Conservation (phyloP, 1,284 basidiomycete species). For the Ceratobasidium sp. region DNA sequence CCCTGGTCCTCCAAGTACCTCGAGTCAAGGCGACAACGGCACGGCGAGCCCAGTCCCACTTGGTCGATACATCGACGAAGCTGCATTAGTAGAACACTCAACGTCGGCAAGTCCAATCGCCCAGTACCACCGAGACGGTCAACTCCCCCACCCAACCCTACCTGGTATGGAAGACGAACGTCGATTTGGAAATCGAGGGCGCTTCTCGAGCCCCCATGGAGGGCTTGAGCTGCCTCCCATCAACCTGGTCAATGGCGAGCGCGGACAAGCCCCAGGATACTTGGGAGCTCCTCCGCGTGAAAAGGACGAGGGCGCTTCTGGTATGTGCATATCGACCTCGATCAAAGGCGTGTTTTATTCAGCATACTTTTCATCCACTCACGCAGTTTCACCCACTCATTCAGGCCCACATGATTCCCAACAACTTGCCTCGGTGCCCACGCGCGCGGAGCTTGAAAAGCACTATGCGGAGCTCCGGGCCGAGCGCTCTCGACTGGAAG, state of each 20-base stretch:
- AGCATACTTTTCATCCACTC: conserved; percentile 15
- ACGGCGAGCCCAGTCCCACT: conserved; percentile 27
- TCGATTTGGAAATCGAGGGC: conserved; percentile 30
- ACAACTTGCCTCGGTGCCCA: conserved; percentile 57
- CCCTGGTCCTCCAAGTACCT: conserved; percentile 33
- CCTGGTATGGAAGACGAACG: conserved; percentile 36
- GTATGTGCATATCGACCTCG: conserved; percentile 1
- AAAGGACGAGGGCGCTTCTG: conserved; percentile 19
- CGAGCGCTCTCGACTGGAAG: conserved; percentile 66
- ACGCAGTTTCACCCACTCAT: conserved; percentile 23
- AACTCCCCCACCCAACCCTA: conserved; percentile 21
- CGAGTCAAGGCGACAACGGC: conserved; percentile 29
- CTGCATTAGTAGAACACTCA: conserved; percentile 26
- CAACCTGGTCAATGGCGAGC: conserved; percentile 28
- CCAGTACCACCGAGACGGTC: conserved; percentile 31
- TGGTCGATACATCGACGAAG: conserved; percentile 35
- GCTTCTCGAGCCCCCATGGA: conserved; percentile 35
- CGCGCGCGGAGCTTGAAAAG: conserved; percentile 65
- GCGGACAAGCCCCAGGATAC: conserved; percentile 28
- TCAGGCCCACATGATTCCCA: conserved; percentile 51
- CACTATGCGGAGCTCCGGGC: conserved; percentile 69
- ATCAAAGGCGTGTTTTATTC: not conserved
- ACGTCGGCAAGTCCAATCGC: conserved; percentile 15
- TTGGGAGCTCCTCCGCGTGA: conserved; percentile 36
- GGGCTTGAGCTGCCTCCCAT: conserved; percentile 35